Base-by-base conservation (phyloP, 148 eudicot genomes). In the Selenicereus undatus region DNA sequence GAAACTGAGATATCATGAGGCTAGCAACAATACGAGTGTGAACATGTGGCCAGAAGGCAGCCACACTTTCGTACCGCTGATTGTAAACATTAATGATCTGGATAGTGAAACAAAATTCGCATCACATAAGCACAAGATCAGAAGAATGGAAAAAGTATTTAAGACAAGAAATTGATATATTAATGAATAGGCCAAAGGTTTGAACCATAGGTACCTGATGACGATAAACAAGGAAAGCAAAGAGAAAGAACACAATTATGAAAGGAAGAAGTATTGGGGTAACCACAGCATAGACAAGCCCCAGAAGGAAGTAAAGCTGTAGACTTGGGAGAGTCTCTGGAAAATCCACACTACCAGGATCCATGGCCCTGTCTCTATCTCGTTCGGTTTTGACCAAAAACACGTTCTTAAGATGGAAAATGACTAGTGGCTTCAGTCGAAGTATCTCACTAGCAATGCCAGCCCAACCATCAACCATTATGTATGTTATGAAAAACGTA, bases 381-480 rank as follows among this genome's bases (percentile, higher is more conserved):
- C 96, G 87, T 73, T 94, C 99, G 3, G 99, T 96, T 88, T 94
- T 96, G 22, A 96, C 99, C 74, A 96, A n/a, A 71, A 96, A 90
- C 90, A 91, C 90, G 86, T 92, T 96, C 85, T 96, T 96, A n/a
- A 96, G 84, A 77, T 93, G 99, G 76, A 84, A 96, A 75, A 93
- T 86, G 71, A 92, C 86, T 76, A 96, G 84, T 32, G 95, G 94
- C 87, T 90, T 94, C 85, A 96, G 82, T 68, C 99, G 87, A 24
- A 96, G 86, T 85, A 96, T 94, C 88, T 96, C 99, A 77, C 95
- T 86, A 0, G 99, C 98, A 48, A 94, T 88, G 51, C 97, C 98
- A 68, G 98, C 97, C 99, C 99, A 96, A 42, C 98, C 99, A 73
- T 96, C 98, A 60, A 96, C 91, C 99, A 96, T 96, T 86, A 94